Base-by-base conservation (phyloP, 2,329 filamentous ascomycete species). In the Trichoderma sp. region DNA sequence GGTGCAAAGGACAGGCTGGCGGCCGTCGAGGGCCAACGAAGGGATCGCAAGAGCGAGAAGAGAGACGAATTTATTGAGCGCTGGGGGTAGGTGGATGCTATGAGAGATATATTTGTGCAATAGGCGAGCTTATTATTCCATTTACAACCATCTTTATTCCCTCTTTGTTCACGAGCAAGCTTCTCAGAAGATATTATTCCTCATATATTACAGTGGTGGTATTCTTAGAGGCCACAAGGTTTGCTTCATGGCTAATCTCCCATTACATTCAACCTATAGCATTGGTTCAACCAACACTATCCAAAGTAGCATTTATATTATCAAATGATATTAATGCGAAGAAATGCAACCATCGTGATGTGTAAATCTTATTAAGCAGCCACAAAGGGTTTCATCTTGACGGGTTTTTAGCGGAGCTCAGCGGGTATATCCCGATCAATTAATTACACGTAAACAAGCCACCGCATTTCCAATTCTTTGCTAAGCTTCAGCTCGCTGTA, bases 51-150 rank as follows among this genome's bases (percentile, higher is more conserved):
- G 73, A 87, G 85, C 72, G 78, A 81, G n/a, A 85, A 84, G 76
- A 83, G 81, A 72, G 85, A 87, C 6, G 84, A 87, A 59, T 79
- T 90, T 70, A 65, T 82, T 4, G 72, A 77, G 28, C 74, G 81
- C n/a, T 83, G 81, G 81, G 75, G 71, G 17, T 69, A 36, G 23
- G 23, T 9, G 6, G 39, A 43, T 30, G 34, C 2, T 28, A 11
- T 28, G 30, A 63, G 15, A 32, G 12, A 20, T 6, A 3, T 12
- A 17, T 34, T 11, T 63, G 26, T 43, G 36, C 0, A 32, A 39
- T 39, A 13, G 3, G 12, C 6, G 6, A 23, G 9, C 13, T 20
- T 20, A 11, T 20, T 12, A 12, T 50, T 20, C 4, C 43, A 20
- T 50, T 20, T 20, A 50, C 43, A 20, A 9, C 43, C n/a, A 50